Evolutionary conservation across 495 filamentous ascomycete species (phyloP).

Genomic region (Aspergillus sclerotioniger): DNA sequence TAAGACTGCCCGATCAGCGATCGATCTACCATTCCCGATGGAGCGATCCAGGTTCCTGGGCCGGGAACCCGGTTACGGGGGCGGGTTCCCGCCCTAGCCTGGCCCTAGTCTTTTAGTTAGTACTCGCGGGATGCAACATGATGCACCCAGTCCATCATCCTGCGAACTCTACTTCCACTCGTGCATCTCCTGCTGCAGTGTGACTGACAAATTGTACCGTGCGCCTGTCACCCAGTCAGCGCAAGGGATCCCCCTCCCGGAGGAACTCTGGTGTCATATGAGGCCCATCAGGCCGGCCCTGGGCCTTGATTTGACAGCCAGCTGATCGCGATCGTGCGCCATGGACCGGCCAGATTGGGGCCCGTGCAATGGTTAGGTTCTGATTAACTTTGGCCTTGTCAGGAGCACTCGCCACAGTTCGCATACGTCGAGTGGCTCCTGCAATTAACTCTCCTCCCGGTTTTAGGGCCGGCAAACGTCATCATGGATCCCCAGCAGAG

Average conservation of each 20-base stretch:
- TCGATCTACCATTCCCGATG: not conserved
- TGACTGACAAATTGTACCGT: not conserved
- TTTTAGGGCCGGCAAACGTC: not conserved
- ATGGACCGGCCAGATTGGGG: not conserved
- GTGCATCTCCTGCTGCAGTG: constrained; percentile 4
- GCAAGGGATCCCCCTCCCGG: not conserved
- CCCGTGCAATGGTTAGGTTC: constrained; percentile 3
- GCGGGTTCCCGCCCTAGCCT: no score
- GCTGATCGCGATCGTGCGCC: not conserved
- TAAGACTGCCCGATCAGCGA: constrained; percentile 3
- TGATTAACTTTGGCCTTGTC: not conserved
- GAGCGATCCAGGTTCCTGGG: constrained; percentile 7
- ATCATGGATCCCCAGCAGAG: not conserved
- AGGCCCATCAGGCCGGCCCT: not conserved
- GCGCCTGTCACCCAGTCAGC: not conserved
- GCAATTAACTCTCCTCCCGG: not conserved
- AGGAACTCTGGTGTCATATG: not conserved
- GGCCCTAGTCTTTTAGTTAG: not conserved
- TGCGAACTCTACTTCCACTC: constrained; percentile 2
- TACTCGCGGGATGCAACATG: not conserved
- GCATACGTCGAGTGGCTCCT: not conserved
- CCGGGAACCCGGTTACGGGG: not conserved
- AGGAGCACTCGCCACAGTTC: not conserved
- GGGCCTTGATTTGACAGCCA: not conserved
- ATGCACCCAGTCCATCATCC: constrained; percentile 4